phyloP scores from a whole-genome alignment of 192 early-diverging fungal species.

The Thamnidium elegans region DNA sequence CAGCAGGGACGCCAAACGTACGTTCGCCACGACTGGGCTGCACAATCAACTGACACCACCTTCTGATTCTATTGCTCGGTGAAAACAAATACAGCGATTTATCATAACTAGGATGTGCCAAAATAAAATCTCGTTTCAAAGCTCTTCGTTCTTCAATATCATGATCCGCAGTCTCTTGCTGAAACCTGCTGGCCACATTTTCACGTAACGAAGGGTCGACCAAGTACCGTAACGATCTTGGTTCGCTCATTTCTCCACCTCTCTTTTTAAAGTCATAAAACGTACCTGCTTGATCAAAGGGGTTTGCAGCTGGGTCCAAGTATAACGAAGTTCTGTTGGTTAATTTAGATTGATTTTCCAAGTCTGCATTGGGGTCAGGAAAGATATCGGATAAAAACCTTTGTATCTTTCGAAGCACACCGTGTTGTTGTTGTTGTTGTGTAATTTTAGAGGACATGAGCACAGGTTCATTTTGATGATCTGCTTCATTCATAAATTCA shows the following conservation, averaged over 20 bases:
- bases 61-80: conserved; percentile 43
- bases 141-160: conserved; percentile 42
- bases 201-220: conserved; percentile 26
- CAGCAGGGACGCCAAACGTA: conserved; percentile 41
- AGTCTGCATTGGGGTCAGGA: not conserved
- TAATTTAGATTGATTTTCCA: too few species aligned
- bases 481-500: conserved; percentile 38
- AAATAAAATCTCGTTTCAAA: conserved; percentile 39
- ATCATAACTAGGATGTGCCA: conserved; percentile 46
- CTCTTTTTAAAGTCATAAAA: conserved; percentile 26
- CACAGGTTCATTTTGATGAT: not conserved
- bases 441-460: not conserved
- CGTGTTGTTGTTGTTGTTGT: not conserved
- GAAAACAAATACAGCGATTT: conserved; percentile 54
- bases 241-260: conserved; percentile 13
- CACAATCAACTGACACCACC: conserved; percentile 48
- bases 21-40: conserved; percentile 48
- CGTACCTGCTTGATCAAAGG: conserved; percentile 22
- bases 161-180: conserved; percentile 24
- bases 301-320: not conserved
- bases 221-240: conserved; percentile 19
- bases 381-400: not conserved
- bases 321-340: too few species aligned
- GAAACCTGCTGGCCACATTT: conserved; percentile 15
- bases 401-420: not conserved